phyloP scores from a whole-genome alignment of 73 alveolate species.

The Tetrahymena thermophila region DNA sequence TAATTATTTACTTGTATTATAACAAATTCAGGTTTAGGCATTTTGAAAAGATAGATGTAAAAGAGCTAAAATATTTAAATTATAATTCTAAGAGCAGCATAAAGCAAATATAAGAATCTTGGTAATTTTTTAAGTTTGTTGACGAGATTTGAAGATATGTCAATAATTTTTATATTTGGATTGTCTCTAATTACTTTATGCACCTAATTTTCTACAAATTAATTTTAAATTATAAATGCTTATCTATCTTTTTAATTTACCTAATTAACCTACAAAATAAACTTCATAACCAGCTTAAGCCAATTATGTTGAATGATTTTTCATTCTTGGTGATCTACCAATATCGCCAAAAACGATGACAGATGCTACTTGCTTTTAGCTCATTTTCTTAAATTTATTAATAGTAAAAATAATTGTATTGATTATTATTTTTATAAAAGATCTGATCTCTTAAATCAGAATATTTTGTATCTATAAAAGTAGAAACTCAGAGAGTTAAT shows the following conservation, averaged over 20 bases:
- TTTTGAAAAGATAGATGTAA: conserved; percentile 45
- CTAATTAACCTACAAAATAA: conserved; percentile 30
- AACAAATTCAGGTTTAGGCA: background rate
- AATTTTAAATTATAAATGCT: background rate
- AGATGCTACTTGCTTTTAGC: background rate
- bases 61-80: conserved; percentile 62
- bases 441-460: background rate
- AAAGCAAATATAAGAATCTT: conserved; percentile 47
- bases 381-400: background rate
- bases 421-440: background rate
- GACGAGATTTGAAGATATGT: conserved; percentile 8
- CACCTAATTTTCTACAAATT: conserved; percentile 4
- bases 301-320: conserved; percentile 80
- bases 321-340: conserved; percentile 93
- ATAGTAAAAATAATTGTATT: background rate
- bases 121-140: conserved; percentile 50
- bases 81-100: conserved; percentile 66
- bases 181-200: background rate
- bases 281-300: conserved; percentile 31
- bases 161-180: conserved; percentile 26
- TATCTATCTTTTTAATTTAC: background rate
- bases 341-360: conserved; percentile 96
- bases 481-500: background rate
- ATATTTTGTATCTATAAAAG: background rate
- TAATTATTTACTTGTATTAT: conserved; percentile 47